phyloP scores from a whole-genome alignment of 1,139 yeast species.

The Pichia sp. region DNA sequence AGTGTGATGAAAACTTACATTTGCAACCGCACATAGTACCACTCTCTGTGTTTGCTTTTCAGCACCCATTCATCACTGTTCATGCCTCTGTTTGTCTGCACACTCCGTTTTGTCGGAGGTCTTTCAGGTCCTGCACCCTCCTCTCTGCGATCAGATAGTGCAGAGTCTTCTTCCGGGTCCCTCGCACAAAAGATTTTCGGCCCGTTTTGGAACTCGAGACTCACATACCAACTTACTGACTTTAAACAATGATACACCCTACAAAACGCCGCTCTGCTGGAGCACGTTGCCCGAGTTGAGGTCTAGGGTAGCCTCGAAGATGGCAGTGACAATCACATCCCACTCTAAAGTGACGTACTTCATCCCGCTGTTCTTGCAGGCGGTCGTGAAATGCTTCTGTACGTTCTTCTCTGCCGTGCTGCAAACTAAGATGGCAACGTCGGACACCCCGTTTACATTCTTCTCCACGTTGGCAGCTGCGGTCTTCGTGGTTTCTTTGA shows the following conservation, averaged over 20 bases:
- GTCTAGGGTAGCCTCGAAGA: slow-evolving; percentile 37
- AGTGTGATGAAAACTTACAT: slow-evolving; percentile 5
- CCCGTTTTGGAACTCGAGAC: neutral
- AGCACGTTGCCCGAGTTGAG: neutral
- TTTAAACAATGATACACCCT: neutral
- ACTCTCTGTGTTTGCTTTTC: slow-evolving; percentile 6
- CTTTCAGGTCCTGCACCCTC: neutral
- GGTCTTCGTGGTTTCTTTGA: slow-evolving; percentile 24
- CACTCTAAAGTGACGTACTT: slow-evolving; percentile 46
- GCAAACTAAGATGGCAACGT: slow-evolving; percentile 24
- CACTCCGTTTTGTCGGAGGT: neutral
- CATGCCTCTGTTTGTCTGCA: neutral
- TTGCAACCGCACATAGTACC: slow-evolving; percentile 13
- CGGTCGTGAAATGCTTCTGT: slow-evolving; percentile 38
- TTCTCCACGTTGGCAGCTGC: slow-evolving; percentile 9
- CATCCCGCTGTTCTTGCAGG: slow-evolving; percentile 28
- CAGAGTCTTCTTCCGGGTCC: neutral
- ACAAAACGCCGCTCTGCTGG: slow-evolving; percentile 4
- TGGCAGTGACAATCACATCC: slow-evolving; percentile 64
- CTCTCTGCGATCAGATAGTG: neutral
- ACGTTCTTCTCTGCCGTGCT: slow-evolving; percentile 41
- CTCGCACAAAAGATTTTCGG: neutral
- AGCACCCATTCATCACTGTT: slow-evolving; percentile 2
- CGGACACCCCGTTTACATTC: slow-evolving; percentile 6
- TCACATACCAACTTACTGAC: no score